Conservation (phyloP, 495 filamentous ascomycete species). For the Annulohypoxylon bovei region DNA sequence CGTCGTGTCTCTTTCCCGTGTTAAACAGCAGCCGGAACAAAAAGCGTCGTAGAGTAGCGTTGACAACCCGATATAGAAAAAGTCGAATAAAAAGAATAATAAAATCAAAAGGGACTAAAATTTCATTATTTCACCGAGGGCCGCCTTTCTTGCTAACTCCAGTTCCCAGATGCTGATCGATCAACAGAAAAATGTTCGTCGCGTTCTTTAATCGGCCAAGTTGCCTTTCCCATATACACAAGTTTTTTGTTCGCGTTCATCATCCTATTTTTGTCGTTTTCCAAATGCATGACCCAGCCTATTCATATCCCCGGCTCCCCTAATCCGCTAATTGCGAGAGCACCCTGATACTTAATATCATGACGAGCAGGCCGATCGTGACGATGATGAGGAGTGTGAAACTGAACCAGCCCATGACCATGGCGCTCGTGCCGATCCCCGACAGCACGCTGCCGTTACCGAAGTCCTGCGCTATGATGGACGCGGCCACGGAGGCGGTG, state of each 20-base stretch:
- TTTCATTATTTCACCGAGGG: constrained; percentile 37
- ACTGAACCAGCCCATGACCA: constrained; percentile 97
- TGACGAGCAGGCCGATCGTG: constrained; percentile 91
- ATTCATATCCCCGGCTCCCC: constrained; percentile 5
- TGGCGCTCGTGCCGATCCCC: constrained; percentile 89
- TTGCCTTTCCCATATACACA: constrained; percentile 40
- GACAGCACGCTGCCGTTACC: constrained; percentile 92
- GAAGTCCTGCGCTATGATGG: constrained; percentile 90
- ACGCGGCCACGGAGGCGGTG: constrained; percentile 92
- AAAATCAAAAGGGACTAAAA: constrained; percentile 12
- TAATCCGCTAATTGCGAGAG: constrained; percentile 61
- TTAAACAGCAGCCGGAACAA: neutral
- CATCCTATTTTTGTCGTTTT: neutral
- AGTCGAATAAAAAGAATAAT: neutral
- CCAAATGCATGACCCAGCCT: neutral
- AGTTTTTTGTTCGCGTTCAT: neutral
- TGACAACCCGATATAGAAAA: neutral
- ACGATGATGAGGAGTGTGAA: constrained; percentile 92
- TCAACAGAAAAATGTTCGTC: constrained; percentile 32
- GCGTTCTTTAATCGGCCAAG: constrained; percentile 14
- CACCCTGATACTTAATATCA: constrained; percentile 90
- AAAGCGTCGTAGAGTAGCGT: neutral
- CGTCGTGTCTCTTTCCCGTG: constrained; percentile 4
- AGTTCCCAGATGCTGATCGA: constrained; percentile 37
- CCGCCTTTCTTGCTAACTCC: constrained; percentile 34